Evolutionary conservation across 495 filamentous ascomycete genomes (phyloP).

Genomic region (Penicillium cosmopolitanum): DNA sequence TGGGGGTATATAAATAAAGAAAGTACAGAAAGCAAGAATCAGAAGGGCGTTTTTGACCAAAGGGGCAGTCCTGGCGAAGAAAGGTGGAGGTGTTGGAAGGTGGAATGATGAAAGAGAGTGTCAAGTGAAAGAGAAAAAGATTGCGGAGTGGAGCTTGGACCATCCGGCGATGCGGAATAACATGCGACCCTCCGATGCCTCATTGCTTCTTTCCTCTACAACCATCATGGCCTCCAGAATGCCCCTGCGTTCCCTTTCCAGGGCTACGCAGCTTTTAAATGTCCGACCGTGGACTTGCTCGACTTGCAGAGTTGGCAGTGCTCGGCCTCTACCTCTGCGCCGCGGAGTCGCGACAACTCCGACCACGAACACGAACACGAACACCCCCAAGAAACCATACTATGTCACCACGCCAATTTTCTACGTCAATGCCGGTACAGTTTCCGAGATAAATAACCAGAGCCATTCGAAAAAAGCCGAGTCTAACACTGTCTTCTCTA

Average conservation of each 20-base stretch:
- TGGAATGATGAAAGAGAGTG: background rate
- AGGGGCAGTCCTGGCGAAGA: background rate
- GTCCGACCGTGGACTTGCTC: slow-evolving; percentile 39
- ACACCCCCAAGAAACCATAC: slow-evolving; percentile 71
- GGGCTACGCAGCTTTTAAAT: slow-evolving; percentile 34
- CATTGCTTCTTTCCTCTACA: slow-evolving; percentile 13
- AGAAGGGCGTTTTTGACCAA: background rate
- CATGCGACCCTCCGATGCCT: slow-evolving; percentile 17
- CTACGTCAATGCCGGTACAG: slow-evolving; percentile 93
- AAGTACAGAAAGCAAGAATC: slow-evolving; percentile 1
- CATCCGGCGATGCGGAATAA: slow-evolving; percentile 40
- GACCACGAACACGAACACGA: slow-evolving; percentile 23
- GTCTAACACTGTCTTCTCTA: background rate
- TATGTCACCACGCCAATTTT: slow-evolving; percentile 98
- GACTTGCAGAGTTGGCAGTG: slow-evolving; percentile 26
- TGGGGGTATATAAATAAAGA: background rate
- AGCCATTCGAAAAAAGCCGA: background rate
- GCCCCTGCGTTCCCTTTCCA: slow-evolving; percentile 37
- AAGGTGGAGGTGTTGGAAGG: background rate
- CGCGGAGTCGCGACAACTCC: slow-evolving; percentile 42
- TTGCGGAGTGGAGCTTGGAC: slow-evolving; percentile 42
- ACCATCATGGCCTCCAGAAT: slow-evolving; percentile 35
- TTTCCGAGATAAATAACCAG: background rate
- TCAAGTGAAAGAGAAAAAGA: slow-evolving; percentile 25
- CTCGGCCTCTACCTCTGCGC: slow-evolving; percentile 22